phyloP scores from a whole-genome alignment of 306 rosid species.

The Clitoria ternatea region DNA sequence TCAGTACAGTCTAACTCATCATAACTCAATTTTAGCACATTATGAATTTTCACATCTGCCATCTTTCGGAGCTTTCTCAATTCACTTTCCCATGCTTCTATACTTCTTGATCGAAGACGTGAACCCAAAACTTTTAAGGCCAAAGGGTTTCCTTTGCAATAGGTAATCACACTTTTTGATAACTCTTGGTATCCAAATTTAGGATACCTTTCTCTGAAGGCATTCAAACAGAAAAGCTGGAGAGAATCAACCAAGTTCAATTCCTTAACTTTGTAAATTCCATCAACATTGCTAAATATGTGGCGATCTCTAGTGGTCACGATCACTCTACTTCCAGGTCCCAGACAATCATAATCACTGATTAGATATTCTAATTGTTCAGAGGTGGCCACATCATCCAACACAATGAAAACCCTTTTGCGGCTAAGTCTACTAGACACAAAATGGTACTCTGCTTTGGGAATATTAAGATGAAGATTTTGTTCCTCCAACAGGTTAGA shows the following conservation, averaged over 20 bases:
- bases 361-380: not conserved
- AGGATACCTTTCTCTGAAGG: constrained; percentile 3
- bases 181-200: constrained; percentile 4
- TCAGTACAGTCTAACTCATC: not conserved
- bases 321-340: constrained; percentile 19
- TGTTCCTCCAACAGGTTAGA: not conserved
- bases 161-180: not conserved
- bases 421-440: not conserved
- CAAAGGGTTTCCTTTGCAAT: not conserved
- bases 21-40: constrained; percentile 15
- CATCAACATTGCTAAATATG: not conserved
- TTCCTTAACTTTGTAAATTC: not conserved
- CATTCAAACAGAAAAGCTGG: constrained; percentile 21
- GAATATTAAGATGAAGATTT: not conserved
- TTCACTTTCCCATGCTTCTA: not conserved
- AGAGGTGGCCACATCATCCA: constrained; percentile 16
- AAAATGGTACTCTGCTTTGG: not conserved
- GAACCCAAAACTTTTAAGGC: not conserved
- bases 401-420: constrained; percentile 7
- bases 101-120: not conserved
- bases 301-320: constrained; percentile 20
- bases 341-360: not conserved
- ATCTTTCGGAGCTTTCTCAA: not conserved
- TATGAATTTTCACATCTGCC: not conserved
- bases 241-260: constrained; percentile 20